These are phyloP conservation scores for Aegilops longissima DNA, from an alignment of 176 grass and related monocot species.

Conservation along the genomic window DNA sequence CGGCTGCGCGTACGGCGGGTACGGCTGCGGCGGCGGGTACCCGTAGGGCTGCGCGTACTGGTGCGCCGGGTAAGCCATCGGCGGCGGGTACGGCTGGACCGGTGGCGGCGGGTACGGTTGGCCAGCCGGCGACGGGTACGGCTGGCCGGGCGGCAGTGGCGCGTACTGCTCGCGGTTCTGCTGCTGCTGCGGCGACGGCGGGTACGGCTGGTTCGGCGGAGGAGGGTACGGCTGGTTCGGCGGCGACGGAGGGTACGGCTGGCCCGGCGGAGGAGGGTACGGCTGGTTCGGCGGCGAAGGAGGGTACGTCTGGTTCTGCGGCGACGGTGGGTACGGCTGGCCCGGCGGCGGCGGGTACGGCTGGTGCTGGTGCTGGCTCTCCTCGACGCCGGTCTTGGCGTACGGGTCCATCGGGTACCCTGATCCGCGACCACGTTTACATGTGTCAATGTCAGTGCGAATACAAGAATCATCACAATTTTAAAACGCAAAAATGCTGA, in stretches of 20 bases:
- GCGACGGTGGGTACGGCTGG: slow-evolving; percentile 14
- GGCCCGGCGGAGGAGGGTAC: background rate
- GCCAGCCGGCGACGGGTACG: background rate
- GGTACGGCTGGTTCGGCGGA: background rate
- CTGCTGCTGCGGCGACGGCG: background rate
- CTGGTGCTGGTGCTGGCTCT: slow-evolving; percentile 31
- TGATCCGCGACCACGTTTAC: background rate
- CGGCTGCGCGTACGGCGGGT: slow-evolving; percentile 57
- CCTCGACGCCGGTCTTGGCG: slow-evolving; percentile 5
- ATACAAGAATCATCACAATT: background rate
- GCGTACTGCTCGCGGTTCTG: background rate
- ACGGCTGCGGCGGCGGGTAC: slow-evolving; percentile 42
- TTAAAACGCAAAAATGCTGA: background rate
- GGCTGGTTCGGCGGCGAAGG: slow-evolving; percentile 7
- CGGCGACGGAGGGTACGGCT: background rate
- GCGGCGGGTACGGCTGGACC: slow-evolving; percentile 7
- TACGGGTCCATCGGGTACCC: slow-evolving; percentile 50
- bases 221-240: slow-evolving; percentile 2
- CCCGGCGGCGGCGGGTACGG: background rate
- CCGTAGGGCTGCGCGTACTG: slow-evolving; percentile 40
- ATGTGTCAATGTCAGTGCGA: background rate
- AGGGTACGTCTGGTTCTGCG: slow-evolving; percentile 14
- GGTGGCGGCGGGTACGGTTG: slow-evolving; percentile 16
- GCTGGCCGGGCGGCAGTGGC: slow-evolving; percentile 24
- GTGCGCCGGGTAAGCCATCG: slow-evolving; percentile 35